These are phyloP conservation scores for Jaltomata sinuosa DNA, from an alignment of 257 asterid species.

Conservation along the genomic window DNA sequence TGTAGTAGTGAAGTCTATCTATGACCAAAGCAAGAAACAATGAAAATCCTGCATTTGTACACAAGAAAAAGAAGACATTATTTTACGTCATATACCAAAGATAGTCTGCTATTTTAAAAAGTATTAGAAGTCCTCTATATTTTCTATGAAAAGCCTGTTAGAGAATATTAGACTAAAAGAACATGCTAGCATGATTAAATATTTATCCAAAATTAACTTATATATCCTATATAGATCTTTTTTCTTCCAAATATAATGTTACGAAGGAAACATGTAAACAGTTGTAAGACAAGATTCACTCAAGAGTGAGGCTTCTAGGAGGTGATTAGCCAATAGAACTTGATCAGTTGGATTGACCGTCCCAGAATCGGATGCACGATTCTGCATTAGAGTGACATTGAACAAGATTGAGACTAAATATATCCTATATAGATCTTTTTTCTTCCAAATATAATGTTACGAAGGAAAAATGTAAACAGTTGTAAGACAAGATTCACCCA, in stretches of 20 bases:
- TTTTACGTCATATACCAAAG: background rate
- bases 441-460: no score
- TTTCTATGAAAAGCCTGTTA: no score
- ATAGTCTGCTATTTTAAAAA: no score
- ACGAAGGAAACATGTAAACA: background rate
- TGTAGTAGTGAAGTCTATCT: conserved; percentile 24
- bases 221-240: background rate
- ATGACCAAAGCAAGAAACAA: conserved; percentile 21
- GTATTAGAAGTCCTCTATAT: no score
- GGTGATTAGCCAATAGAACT: conserved; percentile 54
- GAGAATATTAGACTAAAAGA: background rate
- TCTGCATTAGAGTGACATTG: conserved; percentile 29
- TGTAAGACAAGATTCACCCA: conserved; percentile 24
- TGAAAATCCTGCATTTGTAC: conserved; percentile 14
- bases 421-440: no score
- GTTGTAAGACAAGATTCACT: conserved; percentile 16
- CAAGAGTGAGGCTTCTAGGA: conserved; percentile 56
- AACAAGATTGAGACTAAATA: conserved; percentile 39
- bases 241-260: background rate
- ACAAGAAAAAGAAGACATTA: background rate
- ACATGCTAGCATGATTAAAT: background rate
- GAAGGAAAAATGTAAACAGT: background rate
- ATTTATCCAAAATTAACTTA: background rate
- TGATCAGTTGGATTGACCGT: conserved; percentile 57
- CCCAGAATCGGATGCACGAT: conserved; percentile 33